Evolutionary conservation across 169 alveolate genomes (phyloP).

Genomic region (Cryptosporidium tyzzeri): DNA sequence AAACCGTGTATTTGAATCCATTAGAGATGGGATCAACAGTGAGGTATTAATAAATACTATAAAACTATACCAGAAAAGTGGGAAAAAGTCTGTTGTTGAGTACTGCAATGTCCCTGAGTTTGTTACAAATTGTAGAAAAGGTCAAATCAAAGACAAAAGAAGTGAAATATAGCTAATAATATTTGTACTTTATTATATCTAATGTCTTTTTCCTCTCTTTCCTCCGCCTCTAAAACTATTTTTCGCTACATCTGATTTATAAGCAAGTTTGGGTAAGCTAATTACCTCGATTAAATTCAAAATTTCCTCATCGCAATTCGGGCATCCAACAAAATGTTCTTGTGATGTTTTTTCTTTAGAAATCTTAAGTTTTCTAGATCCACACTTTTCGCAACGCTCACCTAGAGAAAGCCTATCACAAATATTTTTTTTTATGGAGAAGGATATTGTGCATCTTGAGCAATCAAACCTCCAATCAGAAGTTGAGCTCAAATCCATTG

Average conservation of each 20-base stretch:
- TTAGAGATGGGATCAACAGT: constrained; percentile 84
- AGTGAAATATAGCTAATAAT: not conserved
- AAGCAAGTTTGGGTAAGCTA: not conserved
- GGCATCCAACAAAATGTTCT: constrained; percentile 34
- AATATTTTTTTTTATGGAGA: not conserved
- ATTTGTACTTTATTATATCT: not conserved
- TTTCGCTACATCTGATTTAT: not conserved
- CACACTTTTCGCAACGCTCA: constrained; percentile 28
- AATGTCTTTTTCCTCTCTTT: constrained; percentile 1
- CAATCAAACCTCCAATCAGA: constrained; percentile 69
- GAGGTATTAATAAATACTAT: constrained; percentile 50
- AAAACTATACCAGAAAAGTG: constrained; percentile 54
- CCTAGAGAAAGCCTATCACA: not conserved
- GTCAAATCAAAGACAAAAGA: not conserved
- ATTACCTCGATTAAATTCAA: constrained; percentile 2
- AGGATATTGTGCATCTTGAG: constrained; percentile 9
- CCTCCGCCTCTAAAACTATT: constrained; percentile 15
- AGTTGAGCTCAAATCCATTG: constrained; percentile 32
- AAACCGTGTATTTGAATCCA: constrained; percentile 84
- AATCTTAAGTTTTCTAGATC: constrained; percentile 32
- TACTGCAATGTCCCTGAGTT: constrained; percentile 64
- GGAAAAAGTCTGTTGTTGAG: constrained; percentile 55
- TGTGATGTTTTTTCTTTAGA: not conserved
- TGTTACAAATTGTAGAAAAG: constrained; percentile 16
- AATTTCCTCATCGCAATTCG: constrained; percentile 37